Evolutionary conservation across 345 rosid genomes (phyloP), one percentile per base, ranked within the genome.

Genomic region (Heritiera littoralis): DNA sequence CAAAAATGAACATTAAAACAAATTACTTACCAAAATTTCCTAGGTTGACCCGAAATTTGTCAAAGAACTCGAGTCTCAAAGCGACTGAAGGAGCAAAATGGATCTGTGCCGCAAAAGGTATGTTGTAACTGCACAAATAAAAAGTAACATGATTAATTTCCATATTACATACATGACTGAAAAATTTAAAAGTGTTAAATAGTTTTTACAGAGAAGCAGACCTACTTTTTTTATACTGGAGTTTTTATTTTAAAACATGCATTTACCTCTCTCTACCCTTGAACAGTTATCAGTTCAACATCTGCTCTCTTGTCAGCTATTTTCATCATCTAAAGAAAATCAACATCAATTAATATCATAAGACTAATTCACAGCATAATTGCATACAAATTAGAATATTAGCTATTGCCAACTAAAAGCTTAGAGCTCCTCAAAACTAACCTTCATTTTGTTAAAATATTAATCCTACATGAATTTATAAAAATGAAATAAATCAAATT

Each of bases 61-160:
- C 98, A 79, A 95, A 95, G 88, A 98, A 95, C 83, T 95, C 99
- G 73, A 93, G 96, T 65, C 98, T 85, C 66, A 95, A 77, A 32
- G 99, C 99, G 76, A 95, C 89, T 20, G 94, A n/a, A 82, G 99
- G 99, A 48, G 99, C 98, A 82, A 95, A 95, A 87, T 95, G 99
- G 81, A 95, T 93, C 84, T 95, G 98, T 52, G 99, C 99, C 76
- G 93, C 99, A 79, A 95, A 85, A 3, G 99, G 99, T 75, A 95
- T 92, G 80, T 92, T 89, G 87, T 93, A 95, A 83, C 99, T 95
- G 94, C 86, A 83, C 43, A 69, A 83, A 87, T 14, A 64, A n/a
- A 74, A 60, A 68, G 58, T 84, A 74, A 84, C 35, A 71, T 15
- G 65, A 23, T 23, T 23, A 23, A 23, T 23, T 23, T 23, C 28